Base-by-base conservation (phyloP, 2,329 filamentous ascomycete species). In the Laburnicola sp. region DNA sequence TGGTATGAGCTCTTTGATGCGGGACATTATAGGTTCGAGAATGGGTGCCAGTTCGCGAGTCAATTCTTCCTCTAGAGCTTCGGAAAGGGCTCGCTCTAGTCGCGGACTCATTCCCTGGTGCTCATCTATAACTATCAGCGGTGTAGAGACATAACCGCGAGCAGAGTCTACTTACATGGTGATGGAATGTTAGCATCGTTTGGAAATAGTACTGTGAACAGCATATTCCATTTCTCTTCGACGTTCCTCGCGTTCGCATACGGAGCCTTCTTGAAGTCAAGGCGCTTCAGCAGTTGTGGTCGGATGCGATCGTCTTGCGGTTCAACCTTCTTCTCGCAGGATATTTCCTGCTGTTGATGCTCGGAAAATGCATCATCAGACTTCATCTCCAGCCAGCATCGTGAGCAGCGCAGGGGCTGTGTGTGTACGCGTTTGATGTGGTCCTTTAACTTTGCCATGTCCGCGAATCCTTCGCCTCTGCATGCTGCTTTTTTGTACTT, bases 381-480 rank as follows among this genome's bases (percentile, higher is more conserved):
- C 11, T 46, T n/a, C 40, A 56, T 48, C 23, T 56, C 50, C 41
- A 37, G 4, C 41, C 51, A 52, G 31, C 56, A 58, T 32, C 56
- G 40, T 3, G 23, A 31, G 30, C 56, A 58, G 28, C 50, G 50
- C 10, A 54, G 35, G 4, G 56, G 53, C 31, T 56, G 56, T 4
- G 46, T 54, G 40, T 58, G 56, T 2, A 54, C 53, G 35, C 56
- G 39, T 38, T 58, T 58, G n/a, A 58, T 35, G 27, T 58, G 56
- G 35, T 58, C 56, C 28, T 43, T 58, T 7, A 56, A 35, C 41
- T 58, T 58, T 16, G 50, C 56, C 53, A 58, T 56, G 26, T 56
- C 56, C 4, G 48, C 42, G 26, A 58, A 58, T 5, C 56, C 56
- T 45, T 56, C 50, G 1, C 56, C 56, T 48, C 50, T 48, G 31